Evolutionary conservation across 2,329 filamentous ascomycete species (phyloP), one percentile per base, ranked within the genome.

Genomic region (Fusarium duplospermum): DNA sequence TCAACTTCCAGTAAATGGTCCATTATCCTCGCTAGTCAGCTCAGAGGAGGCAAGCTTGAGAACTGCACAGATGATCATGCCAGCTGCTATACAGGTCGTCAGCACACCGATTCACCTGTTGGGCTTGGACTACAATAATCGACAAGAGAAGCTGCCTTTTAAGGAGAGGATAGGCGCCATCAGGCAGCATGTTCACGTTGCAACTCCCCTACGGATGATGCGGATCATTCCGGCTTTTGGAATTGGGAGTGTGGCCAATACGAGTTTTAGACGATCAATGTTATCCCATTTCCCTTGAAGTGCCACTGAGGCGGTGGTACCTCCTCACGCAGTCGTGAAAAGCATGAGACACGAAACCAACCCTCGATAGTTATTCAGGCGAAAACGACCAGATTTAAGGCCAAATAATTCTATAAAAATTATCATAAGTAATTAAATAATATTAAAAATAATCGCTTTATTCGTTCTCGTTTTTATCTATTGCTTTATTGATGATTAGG

Each of bases 171-270:
- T 72, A n/a, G 61, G 31, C 8, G 33, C 22, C 18, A 45, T 72
- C 10, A 67, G 56, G 20, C 29, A 60, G 31, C 54, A 72, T 47
- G 42, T 59, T 6, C 29, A 56, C 9, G 29, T 72, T n/a, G 69
- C 69, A 42, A 69, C 68, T 4, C 64, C 69, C 18, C 38, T 72
- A 35, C 54, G 69, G 24, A 70, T 72, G 69, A 56, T 65, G 16
- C 33, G 69, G 13, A 56, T 70, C 7, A 52, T 72, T 20, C 69
- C 69, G 0, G 67, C 62, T 3, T 72, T 72, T 56, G 67, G 69
- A 8, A 50, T 72, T 6, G 69, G 69, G 0, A 70, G 59, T n/a
- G 64, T 72, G 10, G 69, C 64, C 8, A 72, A 70, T 4, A 72
- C 69, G 4, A 62, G 60, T 18, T 72, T 63, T 29, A 69, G 69